phyloP scores from a whole-genome alignment of 805 yeast species.

The Vanderwaltozyma verrucispora region DNA sequence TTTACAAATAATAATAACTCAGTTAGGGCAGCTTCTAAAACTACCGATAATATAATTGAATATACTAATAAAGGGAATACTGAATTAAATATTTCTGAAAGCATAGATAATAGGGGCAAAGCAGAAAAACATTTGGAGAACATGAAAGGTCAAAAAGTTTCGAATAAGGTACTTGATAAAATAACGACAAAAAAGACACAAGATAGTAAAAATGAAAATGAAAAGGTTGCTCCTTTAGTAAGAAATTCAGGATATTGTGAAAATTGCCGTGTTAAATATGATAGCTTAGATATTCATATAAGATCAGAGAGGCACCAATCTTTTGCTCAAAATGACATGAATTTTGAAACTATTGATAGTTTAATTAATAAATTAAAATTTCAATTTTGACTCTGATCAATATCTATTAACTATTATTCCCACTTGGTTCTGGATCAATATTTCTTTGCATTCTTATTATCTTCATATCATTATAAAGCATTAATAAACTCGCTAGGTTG shows the following conservation, averaged over 20 bases:
- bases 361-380: constrained; percentile 40
- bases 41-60: neutral
- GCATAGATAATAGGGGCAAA: too few species aligned
- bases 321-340: constrained; percentile 62
- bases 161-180: neutral
- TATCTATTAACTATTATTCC: too few species aligned
- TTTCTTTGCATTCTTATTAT: too few species aligned
- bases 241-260: constrained; percentile 75
- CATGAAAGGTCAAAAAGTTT: neutral
- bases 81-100: too few species aligned
- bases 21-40: neutral
- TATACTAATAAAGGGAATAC: neutral
- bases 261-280: constrained; percentile 79
- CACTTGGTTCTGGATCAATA: too few species aligned
- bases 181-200: neutral
- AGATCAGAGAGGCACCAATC: constrained; percentile 57
- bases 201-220: constrained; percentile 3
- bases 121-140: neutral
- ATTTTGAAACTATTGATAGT: constrained; percentile 69
- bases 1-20: neutral
- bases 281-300: constrained; percentile 69
- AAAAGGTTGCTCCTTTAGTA: neutral
- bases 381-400: constrained; percentile 22
- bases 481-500: too few species aligned
- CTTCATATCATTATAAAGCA: too few species aligned